Evolutionary conservation across 2,329 filamentous ascomycete species (phyloP).

Genomic region (Microcera coccophila): DNA sequence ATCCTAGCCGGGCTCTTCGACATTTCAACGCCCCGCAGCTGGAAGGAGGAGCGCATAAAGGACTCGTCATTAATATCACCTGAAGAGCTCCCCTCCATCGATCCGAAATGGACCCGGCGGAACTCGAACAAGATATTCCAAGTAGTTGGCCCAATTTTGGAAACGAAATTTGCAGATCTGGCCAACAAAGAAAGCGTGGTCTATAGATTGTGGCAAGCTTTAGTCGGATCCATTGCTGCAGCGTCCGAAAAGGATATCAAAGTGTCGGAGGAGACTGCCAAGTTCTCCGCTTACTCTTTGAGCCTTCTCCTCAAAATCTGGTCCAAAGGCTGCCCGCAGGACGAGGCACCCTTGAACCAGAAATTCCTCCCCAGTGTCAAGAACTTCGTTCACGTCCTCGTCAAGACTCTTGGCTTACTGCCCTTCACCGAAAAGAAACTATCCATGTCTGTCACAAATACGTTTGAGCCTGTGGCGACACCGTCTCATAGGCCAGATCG

Average conservation of each 20-base stretch:
- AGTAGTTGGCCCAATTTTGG: constrained; percentile 57
- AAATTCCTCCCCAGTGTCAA: constrained; percentile 54
- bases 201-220: constrained; percentile 55
- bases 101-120: constrained; percentile 81
- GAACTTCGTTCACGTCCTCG: constrained; percentile 46
- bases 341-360: constrained; percentile 44
- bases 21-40: constrained; percentile 55
- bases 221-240: constrained; percentile 60
- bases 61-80: constrained; percentile 55
- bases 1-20: constrained; percentile 72
- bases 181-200: constrained; percentile 53
- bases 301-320: constrained; percentile 68
- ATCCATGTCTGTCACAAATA: constrained; percentile 48
- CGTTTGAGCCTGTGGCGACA: constrained; percentile 60
- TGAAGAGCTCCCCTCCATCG: constrained; percentile 77
- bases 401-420: constrained; percentile 52
- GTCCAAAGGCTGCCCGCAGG: constrained; percentile 37
- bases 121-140: constrained; percentile 63
- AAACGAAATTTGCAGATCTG: constrained; percentile 60
- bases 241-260: constrained; percentile 85
- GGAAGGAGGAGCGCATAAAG: constrained; percentile 70
- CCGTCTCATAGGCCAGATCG: constrained; percentile 60
- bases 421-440: constrained; percentile 62
- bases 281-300: constrained; percentile 70
- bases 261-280: constrained; percentile 75